Conservation (phyloP, 2,329 filamentous ascomycete genomes). For the Claviceps spartinae region DNA sequence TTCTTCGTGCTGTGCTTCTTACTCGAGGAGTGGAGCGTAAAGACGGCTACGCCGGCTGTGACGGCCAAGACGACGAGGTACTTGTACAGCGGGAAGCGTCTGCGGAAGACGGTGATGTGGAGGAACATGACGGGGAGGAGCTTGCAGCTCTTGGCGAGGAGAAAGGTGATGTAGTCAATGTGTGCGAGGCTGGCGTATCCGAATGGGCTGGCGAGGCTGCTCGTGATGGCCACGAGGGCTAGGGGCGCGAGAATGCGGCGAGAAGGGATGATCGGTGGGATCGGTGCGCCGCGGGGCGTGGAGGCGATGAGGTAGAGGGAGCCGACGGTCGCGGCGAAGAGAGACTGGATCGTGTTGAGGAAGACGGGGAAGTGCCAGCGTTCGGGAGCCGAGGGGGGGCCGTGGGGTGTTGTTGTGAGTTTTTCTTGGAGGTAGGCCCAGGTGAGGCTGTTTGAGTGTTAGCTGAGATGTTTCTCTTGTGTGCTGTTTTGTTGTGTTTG, state of each 20-base stretch:
- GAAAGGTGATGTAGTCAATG: conserved; percentile 96
- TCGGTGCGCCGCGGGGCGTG: conserved; percentile 30
- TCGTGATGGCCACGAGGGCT: conserved; percentile 72
- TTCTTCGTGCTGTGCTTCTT: conserved; percentile 27
- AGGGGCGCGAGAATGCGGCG: conserved; percentile 62
- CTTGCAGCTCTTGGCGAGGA: conserved; percentile 96
- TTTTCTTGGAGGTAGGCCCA: conserved; percentile 97
- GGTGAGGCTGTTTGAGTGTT: conserved; percentile 48
- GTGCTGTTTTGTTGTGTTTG: neutral
- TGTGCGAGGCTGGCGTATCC: conserved; percentile 86
- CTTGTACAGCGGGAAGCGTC: conserved; percentile 86
- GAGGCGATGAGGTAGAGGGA: conserved; percentile 64
- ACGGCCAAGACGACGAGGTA: conserved; percentile 87
- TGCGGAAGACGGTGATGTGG: conserved; percentile 82
- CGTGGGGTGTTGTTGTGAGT: conserved; percentile 85
- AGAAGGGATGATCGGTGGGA: conserved; percentile 63
- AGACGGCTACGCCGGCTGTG: conserved; percentile 83
- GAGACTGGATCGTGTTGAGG: conserved; percentile 88
- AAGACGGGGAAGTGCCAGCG: conserved; percentile 90
- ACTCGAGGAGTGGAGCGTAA: conserved; percentile 71
- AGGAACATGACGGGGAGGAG: conserved; percentile 97
- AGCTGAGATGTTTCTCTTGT: neutral
- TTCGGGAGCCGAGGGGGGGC: conserved; percentile 47
- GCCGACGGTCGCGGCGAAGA: conserved; percentile 73
- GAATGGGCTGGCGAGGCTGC: conserved; percentile 83